Conservation (phyloP, 192 early-diverging fungal genomes). For the Backusella luteola region DNA sequence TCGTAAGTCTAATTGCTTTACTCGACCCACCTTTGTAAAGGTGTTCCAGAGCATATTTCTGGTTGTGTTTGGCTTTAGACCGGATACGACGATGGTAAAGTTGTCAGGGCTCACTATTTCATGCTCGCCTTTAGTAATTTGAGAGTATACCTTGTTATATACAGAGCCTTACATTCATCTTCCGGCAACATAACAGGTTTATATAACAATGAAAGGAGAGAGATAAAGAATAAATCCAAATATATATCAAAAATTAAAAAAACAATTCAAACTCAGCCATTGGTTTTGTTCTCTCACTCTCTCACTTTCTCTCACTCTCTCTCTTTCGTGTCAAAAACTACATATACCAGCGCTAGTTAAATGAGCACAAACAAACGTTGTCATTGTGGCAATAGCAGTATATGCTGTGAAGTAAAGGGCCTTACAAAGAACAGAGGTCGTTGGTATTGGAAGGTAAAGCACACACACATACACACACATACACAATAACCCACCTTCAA, state of each 20-base stretch:
- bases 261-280: background rate
- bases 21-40: background rate
- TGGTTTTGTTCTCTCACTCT: background rate
- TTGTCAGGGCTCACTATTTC: background rate
- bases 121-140: background rate
- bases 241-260: too few species aligned
- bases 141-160: background rate
- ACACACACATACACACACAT: too few species aligned
- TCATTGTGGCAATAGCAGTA: background rate
- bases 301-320: background rate
- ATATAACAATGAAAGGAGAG: background rate
- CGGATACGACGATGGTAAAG: background rate
- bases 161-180: background rate
- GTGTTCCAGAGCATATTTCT: background rate
- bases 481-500: background rate
- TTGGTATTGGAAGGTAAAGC: conserved; percentile 2
- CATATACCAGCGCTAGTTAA: background rate
- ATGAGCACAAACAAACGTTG: background rate
- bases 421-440: background rate
- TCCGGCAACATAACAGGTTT: background rate
- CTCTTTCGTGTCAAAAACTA: background rate
- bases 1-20: background rate
- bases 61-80: background rate
- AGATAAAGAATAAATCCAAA: too few species aligned
- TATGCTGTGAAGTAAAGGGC: background rate